A percentile compares a stretch with the other conserved stretches of the same genome.
phyloP scores from a whole-genome alignment of 1,284 basidiomycete species.

The Anthracocystis panici-leucophaei region DNA sequence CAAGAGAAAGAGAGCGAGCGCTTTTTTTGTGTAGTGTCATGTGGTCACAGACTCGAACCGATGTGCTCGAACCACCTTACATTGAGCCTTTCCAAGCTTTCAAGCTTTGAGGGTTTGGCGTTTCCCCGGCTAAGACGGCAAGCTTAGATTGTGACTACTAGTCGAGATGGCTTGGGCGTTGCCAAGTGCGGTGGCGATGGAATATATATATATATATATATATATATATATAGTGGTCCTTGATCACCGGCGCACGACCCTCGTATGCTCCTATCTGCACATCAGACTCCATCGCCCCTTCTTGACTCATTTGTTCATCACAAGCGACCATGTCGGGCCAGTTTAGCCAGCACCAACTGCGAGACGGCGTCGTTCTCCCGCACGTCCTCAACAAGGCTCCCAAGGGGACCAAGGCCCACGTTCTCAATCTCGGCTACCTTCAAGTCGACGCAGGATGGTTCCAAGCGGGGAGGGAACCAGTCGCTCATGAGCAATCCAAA shows the following conservation, averaged over 20 bases:
- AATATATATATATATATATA: too few relatives aligned
- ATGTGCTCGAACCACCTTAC: too few relatives aligned
- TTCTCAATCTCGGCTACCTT: conserved; percentile 64
- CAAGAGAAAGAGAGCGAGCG: too few relatives aligned
- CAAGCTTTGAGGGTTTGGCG: too few relatives aligned
- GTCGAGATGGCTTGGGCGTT: not conserved
- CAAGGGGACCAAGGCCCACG: conserved; percentile 61
- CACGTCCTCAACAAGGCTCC: conserved; percentile 56
- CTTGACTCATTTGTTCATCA: not conserved
- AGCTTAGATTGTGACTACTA: too few relatives aligned
- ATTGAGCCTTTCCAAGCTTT: too few relatives aligned
- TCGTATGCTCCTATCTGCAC: too few relatives aligned
- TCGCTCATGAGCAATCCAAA: conserved; percentile 46
- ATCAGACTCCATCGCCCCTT: too few relatives aligned
- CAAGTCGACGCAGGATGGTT: conserved; percentile 65
- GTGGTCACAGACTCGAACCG: too few relatives aligned
- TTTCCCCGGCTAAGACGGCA: not conserved
- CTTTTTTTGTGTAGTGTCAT: too few relatives aligned
- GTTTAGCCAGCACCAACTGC: conserved; percentile 48
- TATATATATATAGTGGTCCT: not conserved
- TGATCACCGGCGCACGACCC: too few relatives aligned
- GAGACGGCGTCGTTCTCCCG: conserved; percentile 53
- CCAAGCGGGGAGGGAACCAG: conserved; percentile 61
- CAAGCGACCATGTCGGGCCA: conserved; percentile 21
- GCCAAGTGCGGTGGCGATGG: not conserved